These are phyloP conservation scores for Cryptosporidium tyzzeri DNA, from an alignment of 169 alveolate genomes.

Conservation along the genomic window DNA sequence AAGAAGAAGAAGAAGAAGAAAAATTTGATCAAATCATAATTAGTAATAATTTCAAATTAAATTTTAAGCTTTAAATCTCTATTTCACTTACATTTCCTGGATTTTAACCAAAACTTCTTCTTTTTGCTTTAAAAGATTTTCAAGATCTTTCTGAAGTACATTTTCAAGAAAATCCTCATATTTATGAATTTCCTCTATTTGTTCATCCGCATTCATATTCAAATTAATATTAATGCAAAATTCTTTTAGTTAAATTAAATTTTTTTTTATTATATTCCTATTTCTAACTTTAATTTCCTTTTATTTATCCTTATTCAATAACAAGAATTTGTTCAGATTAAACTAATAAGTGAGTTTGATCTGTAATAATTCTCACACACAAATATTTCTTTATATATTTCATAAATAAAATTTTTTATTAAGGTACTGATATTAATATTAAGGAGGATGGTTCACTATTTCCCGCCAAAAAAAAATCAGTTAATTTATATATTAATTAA, in stretches of 20 bases:
- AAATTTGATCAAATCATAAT: background rate
- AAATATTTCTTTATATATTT: no score
- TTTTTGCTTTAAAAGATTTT: slow-evolving; percentile 23
- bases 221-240: no score
- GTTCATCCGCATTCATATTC: background rate
- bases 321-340: background rate
- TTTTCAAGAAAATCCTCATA: slow-evolving; percentile 72
- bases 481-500: background rate
- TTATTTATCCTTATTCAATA: background rate
- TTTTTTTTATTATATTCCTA: background rate
- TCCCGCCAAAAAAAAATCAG: background rate
- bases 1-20: no score
- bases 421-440: background rate
- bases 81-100: slow-evolving; percentile 59
- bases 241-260: no score
- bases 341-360: background rate
- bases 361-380: background rate
- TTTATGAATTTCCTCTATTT: slow-evolving; percentile 29
- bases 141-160: slow-evolving; percentile 59
- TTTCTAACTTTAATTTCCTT: no score
- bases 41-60: no score
- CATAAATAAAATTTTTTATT: no score
- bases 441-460: background rate
- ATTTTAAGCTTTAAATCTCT: no score
- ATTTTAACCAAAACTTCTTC: slow-evolving; percentile 31